These are phyloP conservation scores for Talaromyces sp. DNA, from an alignment of 2,329 filamentous ascomycete genomes.

Conservation along the genomic window DNA sequence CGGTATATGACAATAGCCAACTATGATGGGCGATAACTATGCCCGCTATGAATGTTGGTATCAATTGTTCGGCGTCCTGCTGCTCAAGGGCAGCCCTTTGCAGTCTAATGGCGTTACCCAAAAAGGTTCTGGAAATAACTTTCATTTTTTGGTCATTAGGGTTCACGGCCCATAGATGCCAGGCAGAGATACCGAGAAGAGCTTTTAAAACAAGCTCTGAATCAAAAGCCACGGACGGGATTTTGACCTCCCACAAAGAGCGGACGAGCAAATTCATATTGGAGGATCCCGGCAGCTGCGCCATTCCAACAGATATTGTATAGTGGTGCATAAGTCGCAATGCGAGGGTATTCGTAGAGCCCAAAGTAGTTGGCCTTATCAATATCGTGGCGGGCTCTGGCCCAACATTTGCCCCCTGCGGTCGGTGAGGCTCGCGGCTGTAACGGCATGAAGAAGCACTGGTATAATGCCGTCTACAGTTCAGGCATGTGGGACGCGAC, in stretches of 20 bases:
- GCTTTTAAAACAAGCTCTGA: constrained; percentile 7
- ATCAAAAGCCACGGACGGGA: constrained; percentile 5
- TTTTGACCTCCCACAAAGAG: constrained; percentile 4
- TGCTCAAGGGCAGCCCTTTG: constrained; percentile 3
- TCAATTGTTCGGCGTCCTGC: neutral
- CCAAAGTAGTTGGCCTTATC: constrained; percentile 3
- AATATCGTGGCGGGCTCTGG: neutral
- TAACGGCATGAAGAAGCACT: constrained; percentile 2
- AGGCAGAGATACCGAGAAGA: constrained; percentile 7
- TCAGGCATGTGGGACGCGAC: constrained; percentile 5
- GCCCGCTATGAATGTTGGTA: constrained; percentile 2
- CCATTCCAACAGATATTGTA: neutral
- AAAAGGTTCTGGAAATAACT: neutral
- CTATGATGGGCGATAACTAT: constrained; percentile 6
- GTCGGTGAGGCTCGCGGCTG: neutral
- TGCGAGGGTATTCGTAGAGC: constrained; percentile 1
- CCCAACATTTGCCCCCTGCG: neutral
- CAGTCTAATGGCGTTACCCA: constrained; percentile 3
- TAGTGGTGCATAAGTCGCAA: constrained; percentile 9
- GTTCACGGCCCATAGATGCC: constrained; percentile 10
- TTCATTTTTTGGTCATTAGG: neutral
- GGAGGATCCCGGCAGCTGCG: neutral
- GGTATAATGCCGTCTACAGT: constrained; percentile 6
- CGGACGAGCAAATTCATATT: neutral
- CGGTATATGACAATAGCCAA: constrained; percentile 6